Base-by-base conservation (phyloP, 2,329 filamentous ascomycete genomes). In the Tympanopsis confertula region DNA sequence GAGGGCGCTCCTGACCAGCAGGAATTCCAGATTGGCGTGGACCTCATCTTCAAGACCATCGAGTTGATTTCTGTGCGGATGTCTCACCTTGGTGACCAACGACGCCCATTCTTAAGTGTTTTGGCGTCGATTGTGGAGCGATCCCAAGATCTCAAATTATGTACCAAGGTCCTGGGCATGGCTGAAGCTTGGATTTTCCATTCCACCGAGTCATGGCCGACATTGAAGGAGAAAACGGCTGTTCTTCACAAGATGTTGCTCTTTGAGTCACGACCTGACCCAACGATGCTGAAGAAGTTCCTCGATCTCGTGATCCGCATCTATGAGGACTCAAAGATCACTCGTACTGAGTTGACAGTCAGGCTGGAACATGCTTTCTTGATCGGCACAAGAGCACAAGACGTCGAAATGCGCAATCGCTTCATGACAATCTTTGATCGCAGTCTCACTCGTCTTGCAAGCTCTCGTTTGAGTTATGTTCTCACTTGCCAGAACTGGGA, bases 201-300 rank as follows among this genome's bases (percentile, higher is more conserved):
- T 46, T 91, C 86, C 0, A 88, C 86, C 41, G 91, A 94, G 45
- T 91, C 87, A 2, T 95, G 91, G 71, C 91, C 91, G 1, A 98
- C 91, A 0, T 70, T 98, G 2, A 99, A 99, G 58, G 93, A 98
- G 61, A 98, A 98, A 66, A 96, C 89, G 0, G 93, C 93, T 1
- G 91, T 99, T 1, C 65, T 99, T n/a, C 88, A 94, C 50, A 99
- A 98, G 63, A 99, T 99, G 91, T 66, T 96, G 13, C 80, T 88
- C 0, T 98, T 98, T 48, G 91, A 99, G 59, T 78, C 85, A 40
- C 75, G 91, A 28, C 63, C 72, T 19, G 89, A 96, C 53, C 75
- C 80, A 20, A 86, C 82, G 0, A 80, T 98, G 63, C 69, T 98
- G 40, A 87, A 82, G 47, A 89, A 89, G 53, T 99, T 96, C 63